phyloP scores from a whole-genome alignment of 331 rosid species.

The Prunus yedoensis region DNA sequence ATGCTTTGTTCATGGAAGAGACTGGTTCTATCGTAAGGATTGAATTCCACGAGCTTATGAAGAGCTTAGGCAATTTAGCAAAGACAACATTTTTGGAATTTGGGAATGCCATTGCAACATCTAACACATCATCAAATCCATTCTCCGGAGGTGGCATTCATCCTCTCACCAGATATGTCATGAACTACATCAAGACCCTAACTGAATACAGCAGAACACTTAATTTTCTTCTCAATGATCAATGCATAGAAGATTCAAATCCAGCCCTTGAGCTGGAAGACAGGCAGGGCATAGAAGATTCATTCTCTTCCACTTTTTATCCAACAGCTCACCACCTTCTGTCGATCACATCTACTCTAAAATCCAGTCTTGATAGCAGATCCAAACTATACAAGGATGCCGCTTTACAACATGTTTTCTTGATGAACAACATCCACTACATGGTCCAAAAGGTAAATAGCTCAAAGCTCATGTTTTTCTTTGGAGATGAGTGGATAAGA shows the following conservation, averaged over 20 bases:
- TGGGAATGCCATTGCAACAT: constrained; percentile 38
- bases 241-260: constrained; percentile 5
- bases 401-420: constrained; percentile 54
- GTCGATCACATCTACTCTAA: constrained; percentile 37
- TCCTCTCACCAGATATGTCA: constrained; percentile 63
- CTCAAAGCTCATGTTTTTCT: constrained; percentile 34
- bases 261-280: constrained; percentile 10
- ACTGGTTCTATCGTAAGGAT: constrained; percentile 34
- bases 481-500: constrained; percentile 61
- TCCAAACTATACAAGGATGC: constrained; percentile 52
- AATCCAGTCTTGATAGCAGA: constrained; percentile 46
- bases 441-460: constrained; percentile 54
- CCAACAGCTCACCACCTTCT: constrained; percentile 45
- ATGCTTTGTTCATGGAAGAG: constrained; percentile 47
- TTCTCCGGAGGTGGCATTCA: constrained; percentile 58
- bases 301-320: constrained; percentile 3
- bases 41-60: constrained; percentile 46
- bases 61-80: constrained; percentile 32
- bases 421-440: constrained; percentile 70
- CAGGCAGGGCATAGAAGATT: not conserved
- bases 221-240: constrained; percentile 40
- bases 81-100: constrained; percentile 48
- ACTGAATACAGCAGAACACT: constrained; percentile 40
- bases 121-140: constrained; percentile 34
- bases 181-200: constrained; percentile 54